phyloP scores from a whole-genome alignment of 768 basidiomycete species.

The Boletus subcaerulescens region DNA sequence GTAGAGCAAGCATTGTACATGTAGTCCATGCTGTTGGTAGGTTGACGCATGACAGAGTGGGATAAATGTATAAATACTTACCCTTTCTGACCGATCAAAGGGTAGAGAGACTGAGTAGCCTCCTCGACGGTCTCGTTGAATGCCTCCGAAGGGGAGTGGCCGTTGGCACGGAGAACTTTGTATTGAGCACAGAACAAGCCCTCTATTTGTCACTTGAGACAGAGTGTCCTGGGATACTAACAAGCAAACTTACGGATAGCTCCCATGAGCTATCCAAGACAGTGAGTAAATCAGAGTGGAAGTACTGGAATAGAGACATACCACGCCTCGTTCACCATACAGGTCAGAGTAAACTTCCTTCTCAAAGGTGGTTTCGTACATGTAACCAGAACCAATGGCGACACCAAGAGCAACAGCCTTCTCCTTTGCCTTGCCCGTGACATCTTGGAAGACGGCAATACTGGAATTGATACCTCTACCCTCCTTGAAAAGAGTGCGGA shows the following conservation, averaged over 20 bases:
- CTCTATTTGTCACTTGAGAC: slow-evolving; percentile 46
- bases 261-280: slow-evolving; percentile 76
- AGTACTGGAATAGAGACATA: slow-evolving; percentile 42
- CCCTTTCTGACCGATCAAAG: slow-evolving; percentile 94
- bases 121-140: slow-evolving; percentile 99
- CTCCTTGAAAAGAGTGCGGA: slow-evolving; percentile 99
- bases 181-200: slow-evolving; percentile 99
- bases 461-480: slow-evolving; percentile 97
- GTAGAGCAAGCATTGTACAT: slow-evolving; percentile 99
- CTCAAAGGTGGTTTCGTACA: slow-evolving; percentile 99
- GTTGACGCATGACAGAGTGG: neutral
- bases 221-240: neutral
- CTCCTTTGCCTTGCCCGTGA: slow-evolving; percentile 96
- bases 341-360: slow-evolving; percentile 99
- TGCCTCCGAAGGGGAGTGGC: slow-evolving; percentile 95
- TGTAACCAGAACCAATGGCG: slow-evolving; percentile 92
- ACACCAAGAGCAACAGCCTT: slow-evolving; percentile 95
- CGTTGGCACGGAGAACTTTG: slow-evolving; percentile 94
- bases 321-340: slow-evolving; percentile 99
- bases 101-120: slow-evolving; percentile 98
- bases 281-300: slow-evolving; percentile 4
- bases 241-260: slow-evolving; percentile 69
- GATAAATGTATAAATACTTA: slow-evolving; percentile 33
- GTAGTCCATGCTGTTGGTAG: slow-evolving; percentile 82
- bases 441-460: slow-evolving; percentile 95